These are phyloP conservation scores for Candida sphagnicola DNA, from an alignment of 805 yeast species.

Conservation along the genomic window DNA sequence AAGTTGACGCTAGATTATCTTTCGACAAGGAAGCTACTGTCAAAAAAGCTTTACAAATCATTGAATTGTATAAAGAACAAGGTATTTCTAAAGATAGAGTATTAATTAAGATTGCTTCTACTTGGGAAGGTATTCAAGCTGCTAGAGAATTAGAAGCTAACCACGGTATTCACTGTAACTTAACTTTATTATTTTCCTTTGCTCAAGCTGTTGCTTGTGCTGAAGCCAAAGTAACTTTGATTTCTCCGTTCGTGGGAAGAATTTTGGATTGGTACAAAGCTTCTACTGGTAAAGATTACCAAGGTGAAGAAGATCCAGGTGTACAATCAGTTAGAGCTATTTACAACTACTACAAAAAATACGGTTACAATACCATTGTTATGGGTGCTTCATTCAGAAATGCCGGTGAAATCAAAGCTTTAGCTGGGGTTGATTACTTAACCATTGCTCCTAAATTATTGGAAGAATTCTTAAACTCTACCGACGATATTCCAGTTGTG, in stretches of 20 bases:
- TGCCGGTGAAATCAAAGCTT: conserved; percentile 88
- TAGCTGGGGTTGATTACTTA: conserved; percentile 95
- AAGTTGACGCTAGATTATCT: conserved; percentile 97
- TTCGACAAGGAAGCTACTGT: conserved; percentile 93
- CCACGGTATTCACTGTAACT: conserved; percentile 89
- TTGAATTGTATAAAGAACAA: conserved; percentile 74
- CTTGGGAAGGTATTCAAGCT: conserved; percentile 99
- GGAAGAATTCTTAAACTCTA: conserved; percentile 80
- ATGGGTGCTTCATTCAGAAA: conserved; percentile 99
- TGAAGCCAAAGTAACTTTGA: conserved; percentile 92
- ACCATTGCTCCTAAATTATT: conserved; percentile 92
- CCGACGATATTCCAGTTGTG: conserved; percentile 73
- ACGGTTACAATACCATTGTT: conserved; percentile 92
- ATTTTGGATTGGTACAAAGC: conserved; percentile 98
- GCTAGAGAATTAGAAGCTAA: conserved; percentile 91
- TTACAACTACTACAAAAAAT: conserved; percentile 97
- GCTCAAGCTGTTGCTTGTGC: conserved; percentile 99
- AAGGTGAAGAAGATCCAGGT: conserved; percentile 89
- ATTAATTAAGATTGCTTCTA: conserved; percentile 93
- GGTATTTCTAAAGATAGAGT: conserved; percentile 90
- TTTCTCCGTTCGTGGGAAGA: conserved; percentile 99
- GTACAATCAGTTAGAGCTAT: conserved; percentile 82
- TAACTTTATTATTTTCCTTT: conserved; percentile 91
- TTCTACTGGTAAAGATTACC: conserved; percentile 82
- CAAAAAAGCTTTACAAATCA: conserved; percentile 89